Evolutionary conservation across 2,329 filamentous ascomycete genomes (phyloP).

Genomic region (Aulographum hederae): DNA sequence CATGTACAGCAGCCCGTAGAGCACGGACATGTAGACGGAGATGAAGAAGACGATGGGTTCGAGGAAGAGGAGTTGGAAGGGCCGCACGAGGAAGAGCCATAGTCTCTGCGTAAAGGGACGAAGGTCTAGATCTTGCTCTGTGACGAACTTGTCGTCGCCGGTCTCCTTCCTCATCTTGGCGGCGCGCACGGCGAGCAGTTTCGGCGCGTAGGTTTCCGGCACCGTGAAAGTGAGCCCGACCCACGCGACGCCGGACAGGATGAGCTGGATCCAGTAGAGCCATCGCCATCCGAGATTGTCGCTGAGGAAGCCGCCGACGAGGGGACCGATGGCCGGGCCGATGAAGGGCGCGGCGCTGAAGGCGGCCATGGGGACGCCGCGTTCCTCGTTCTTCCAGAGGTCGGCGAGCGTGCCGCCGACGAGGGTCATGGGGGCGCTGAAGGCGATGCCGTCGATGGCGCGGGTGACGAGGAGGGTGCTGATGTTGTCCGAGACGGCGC

Average conservation of each 20-base stretch:
- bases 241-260: conserved; percentile 53
- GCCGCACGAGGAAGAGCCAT: conserved; percentile 57
- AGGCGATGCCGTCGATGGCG: conserved; percentile 64
- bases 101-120: conserved; percentile 52
- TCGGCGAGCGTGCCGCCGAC: conserved; percentile 71
- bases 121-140: conserved; percentile 62
- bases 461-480: conserved; percentile 58
- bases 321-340: conserved; percentile 46
- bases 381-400: conserved; percentile 68
- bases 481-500: conserved; percentile 60
- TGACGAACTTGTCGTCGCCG: conserved; percentile 49
- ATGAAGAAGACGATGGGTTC: conserved; percentile 78
- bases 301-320: conserved; percentile 59
- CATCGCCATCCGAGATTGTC: conserved; percentile 60
- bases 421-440: conserved; percentile 72
- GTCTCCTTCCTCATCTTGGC: conserved; percentile 52
- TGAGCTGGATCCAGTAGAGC: conserved; percentile 78
- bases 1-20: conserved; percentile 61
- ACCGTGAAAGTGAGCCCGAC: conserved; percentile 71
- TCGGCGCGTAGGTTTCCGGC: conserved; percentile 74
- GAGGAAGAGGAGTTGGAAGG: conserved; percentile 68
- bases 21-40: conserved; percentile 67
- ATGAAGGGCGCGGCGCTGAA: conserved; percentile 72
- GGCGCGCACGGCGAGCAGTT: conserved; percentile 53
- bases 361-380: conserved; percentile 72